Base-by-base conservation (phyloP, 2,329 filamentous ascomycete species). In the Didymosphaeria variabile region DNA sequence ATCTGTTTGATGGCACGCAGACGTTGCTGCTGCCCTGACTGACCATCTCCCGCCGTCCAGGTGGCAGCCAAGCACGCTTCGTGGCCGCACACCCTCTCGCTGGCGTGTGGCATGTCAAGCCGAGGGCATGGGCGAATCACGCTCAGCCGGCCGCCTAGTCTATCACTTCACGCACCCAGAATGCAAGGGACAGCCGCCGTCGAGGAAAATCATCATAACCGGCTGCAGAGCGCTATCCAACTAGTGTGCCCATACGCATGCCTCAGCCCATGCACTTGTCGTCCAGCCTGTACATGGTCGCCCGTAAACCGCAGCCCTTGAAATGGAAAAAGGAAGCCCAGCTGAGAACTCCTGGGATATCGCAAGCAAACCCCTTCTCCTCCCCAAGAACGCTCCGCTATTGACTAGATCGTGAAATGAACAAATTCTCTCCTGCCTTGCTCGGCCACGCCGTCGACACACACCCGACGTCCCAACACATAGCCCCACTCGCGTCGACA, bases 291-390 rank as follows among this genome's bases (percentile, higher is more conserved):
- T 15, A 50, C 31, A 10, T 29, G 26, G 26, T 29, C 26, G 4
- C 26, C 26, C 26, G 26, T 29, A 29, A 29, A 19, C 8, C 29
- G 13, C 29, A 19, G 29, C 4, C 47, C 29, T 36, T 38, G 36
- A 32, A 23, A 40, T 23, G 40, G 23, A 26, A 55, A 31, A 36
- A 44, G 15, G 9, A 52, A 19, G 3, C 13, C 50, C 59, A 55
- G 47, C 50, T 58, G 32, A 53, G 23, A 64, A 63, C 59, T 54
- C 59, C 62, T 61, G 66, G 70, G 70, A 72, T 73, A 73, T 73
- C 70, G 65, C 63, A 64, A 61, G 60, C 60, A 51, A 49, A 38
- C 40, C 31, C 34, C 12, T 21, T n/a, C 47, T 31, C 32, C 26
- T 23, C 31, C 31, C 45, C 42, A 55, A 29, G n/a, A 54, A 15